Conservation (phyloP, 495 filamentous ascomycete species). For the Aspergillus affinis region DNA sequence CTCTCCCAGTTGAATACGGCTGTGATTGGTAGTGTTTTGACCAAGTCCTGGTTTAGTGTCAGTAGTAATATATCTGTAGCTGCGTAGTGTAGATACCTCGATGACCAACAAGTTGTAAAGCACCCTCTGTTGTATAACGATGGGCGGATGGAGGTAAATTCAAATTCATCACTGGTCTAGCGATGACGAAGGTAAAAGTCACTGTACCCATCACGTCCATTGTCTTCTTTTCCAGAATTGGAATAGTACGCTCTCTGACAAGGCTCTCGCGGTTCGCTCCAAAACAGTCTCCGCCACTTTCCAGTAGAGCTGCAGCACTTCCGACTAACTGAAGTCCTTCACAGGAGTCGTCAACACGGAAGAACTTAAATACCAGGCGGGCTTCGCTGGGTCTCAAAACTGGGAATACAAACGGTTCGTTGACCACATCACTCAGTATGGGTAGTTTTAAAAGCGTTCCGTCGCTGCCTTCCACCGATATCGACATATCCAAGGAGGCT, state of each 20-base stretch:
- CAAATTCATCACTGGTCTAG: conserved; percentile 9
- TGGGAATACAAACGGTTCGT: conserved; percentile 27
- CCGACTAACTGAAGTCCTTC: conserved; percentile 21
- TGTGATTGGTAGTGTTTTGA: conserved; percentile 23
- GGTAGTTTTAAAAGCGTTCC: conserved; percentile 21
- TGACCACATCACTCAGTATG: conserved; percentile 28
- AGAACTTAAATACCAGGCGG: no score
- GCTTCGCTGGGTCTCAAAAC: conserved; percentile 13
- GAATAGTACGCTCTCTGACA: conserved; percentile 28
- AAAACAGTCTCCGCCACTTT: conserved; percentile 10
- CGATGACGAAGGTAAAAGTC: conserved; percentile 30
- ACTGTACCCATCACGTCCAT: conserved; percentile 31
- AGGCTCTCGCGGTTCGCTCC: conserved; percentile 30
- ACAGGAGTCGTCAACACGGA: no score
- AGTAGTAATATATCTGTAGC: neutral
- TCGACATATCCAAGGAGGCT: conserved; percentile 17
- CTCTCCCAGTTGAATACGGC: conserved; percentile 38
- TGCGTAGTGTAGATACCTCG: conserved; percentile 18
- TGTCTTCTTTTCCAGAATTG: conserved; percentile 24
- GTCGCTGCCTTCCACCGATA: conserved; percentile 8
- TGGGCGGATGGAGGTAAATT: neutral
- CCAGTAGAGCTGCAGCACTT: conserved; percentile 19
- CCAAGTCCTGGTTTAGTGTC: conserved; percentile 21
- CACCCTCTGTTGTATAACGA: no score
- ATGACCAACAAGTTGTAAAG: conserved; percentile 28